A percentile compares a stretch with the other conserved stretches of the same genome.
Conservation (phyloP, 2,329 filamentous ascomycete genomes). For the Verticillium dahliae region DNA sequence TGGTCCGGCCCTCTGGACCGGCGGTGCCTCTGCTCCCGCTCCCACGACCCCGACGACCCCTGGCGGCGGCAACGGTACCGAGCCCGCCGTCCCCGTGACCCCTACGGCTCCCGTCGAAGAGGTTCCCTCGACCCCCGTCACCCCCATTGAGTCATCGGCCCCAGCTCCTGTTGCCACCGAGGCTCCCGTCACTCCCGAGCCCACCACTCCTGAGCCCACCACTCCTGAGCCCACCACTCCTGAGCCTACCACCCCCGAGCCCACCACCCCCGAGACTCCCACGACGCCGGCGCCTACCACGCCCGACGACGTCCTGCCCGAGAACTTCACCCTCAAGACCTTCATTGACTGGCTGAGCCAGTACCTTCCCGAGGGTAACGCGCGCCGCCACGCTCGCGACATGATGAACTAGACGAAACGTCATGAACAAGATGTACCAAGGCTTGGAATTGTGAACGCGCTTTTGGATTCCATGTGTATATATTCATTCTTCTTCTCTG, state of each 20-base stretch:
- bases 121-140: background rate
- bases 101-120: background rate
- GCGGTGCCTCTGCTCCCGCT: constrained; percentile 6
- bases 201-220: background rate
- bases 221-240: background rate
- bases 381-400: background rate
- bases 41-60: background rate
- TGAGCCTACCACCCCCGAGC: background rate
- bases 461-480: background rate
- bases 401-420: background rate
- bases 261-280: background rate
- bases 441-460: background rate
- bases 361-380: background rate
- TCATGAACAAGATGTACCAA: background rate
- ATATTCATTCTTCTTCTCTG: background rate
- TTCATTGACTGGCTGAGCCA: constrained; percentile 5
- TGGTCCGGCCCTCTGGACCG: constrained; percentile 21
- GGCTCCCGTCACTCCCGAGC: background rate
- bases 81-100: background rate
- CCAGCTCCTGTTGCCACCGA: background rate
- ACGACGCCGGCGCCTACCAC: background rate
- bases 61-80: constrained; percentile 1
- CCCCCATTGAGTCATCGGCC: background rate
- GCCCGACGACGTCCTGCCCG: background rate
- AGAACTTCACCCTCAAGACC: constrained; percentile 6